A percentile compares a stretch with the other conserved stretches of the same genome.
These are phyloP conservation scores for Strobilomyces dryophilus DNA, from an alignment of 768 basidiomycete genomes.

Conservation along the genomic window DNA sequence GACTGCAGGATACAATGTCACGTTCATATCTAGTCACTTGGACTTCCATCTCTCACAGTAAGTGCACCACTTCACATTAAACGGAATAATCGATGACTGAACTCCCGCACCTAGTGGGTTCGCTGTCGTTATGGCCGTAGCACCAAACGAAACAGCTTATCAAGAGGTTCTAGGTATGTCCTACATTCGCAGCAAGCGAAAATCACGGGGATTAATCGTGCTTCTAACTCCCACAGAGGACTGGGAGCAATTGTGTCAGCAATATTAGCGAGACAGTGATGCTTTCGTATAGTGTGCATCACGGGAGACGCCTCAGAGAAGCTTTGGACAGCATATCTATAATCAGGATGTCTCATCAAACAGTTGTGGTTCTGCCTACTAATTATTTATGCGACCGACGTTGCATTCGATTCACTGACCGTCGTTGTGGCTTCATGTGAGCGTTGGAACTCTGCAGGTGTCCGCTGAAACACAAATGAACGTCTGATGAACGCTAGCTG, in stretches of 20 bases:
- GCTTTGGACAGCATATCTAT: too few relatives aligned
- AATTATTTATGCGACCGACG: too few relatives aligned
- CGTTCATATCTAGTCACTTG: not conserved
- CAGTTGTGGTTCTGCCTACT: too few relatives aligned
- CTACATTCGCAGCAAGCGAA: too few relatives aligned
- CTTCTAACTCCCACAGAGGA: not conserved
- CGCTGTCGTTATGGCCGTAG: conserved; percentile 25
- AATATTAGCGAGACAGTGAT: not conserved
- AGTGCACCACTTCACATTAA: not conserved
- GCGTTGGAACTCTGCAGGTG: too few relatives aligned
- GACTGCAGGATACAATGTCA: not conserved
- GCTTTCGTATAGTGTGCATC: not conserved
- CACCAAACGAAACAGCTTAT: not conserved
- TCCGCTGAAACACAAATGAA: too few relatives aligned
- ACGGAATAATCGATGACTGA: not conserved
- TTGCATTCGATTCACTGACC: too few relatives aligned
- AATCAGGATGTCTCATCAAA: too few relatives aligned
- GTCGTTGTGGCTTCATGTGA: too few relatives aligned
- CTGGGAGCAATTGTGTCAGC: not conserved
- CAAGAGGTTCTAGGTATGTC: conserved; percentile 22
- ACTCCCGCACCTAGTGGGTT: not conserved
- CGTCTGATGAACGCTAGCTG: too few relatives aligned
- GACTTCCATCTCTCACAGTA: not conserved
- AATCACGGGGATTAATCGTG: not conserved
- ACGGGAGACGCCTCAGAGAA: not conserved